These are phyloP conservation scores for Haplographium delicatum DNA, from an alignment of 495 filamentous ascomycete species.

Conservation along the genomic window DNA sequence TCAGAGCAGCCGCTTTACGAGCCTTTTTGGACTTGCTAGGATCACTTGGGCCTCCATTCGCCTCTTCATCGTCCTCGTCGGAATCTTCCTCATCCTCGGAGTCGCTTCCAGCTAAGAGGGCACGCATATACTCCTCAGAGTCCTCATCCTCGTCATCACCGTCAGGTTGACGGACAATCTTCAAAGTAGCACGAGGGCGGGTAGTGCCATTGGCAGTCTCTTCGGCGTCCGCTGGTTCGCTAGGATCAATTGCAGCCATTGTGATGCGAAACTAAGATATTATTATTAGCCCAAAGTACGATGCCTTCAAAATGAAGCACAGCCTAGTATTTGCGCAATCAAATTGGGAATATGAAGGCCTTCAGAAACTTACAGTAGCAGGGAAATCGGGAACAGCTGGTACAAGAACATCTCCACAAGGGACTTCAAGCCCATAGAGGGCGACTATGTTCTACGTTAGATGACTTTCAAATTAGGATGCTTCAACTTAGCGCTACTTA, in stretches of 20 bases:
- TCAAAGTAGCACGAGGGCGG: constrained; percentile 75
- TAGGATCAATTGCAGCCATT: constrained; percentile 97
- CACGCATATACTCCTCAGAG: constrained; percentile 49
- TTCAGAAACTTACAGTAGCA: constrained; percentile 63
- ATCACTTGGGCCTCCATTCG: constrained; percentile 85
- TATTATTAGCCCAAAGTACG: constrained; percentile 1
- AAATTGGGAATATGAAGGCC: too few species aligned
- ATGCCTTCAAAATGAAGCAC: too few species aligned
- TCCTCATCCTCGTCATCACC: constrained; percentile 55
- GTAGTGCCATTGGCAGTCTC: constrained; percentile 37
- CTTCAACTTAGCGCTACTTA: constrained; percentile 2
- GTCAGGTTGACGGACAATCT: constrained; percentile 65
- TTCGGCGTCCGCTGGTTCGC: constrained; percentile 61
- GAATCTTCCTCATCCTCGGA: constrained; percentile 43
- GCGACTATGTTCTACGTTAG: constrained; percentile 46
- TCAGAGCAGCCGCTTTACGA: constrained; percentile 60
- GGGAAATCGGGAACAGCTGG: constrained; percentile 69
- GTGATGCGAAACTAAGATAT: constrained; percentile 96
- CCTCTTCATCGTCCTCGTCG: constrained; percentile 54
- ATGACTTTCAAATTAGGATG: constrained; percentile 2
- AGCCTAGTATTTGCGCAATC: too few species aligned
- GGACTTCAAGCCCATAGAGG: constrained; percentile 85
- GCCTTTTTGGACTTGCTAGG: constrained; percentile 82
- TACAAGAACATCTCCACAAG: constrained; percentile 68
- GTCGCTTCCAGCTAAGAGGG: constrained; percentile 43